Base-by-base conservation (phyloP, 2,329 filamentous ascomycete genomes). In the Sporothrix brasiliensis region DNA sequence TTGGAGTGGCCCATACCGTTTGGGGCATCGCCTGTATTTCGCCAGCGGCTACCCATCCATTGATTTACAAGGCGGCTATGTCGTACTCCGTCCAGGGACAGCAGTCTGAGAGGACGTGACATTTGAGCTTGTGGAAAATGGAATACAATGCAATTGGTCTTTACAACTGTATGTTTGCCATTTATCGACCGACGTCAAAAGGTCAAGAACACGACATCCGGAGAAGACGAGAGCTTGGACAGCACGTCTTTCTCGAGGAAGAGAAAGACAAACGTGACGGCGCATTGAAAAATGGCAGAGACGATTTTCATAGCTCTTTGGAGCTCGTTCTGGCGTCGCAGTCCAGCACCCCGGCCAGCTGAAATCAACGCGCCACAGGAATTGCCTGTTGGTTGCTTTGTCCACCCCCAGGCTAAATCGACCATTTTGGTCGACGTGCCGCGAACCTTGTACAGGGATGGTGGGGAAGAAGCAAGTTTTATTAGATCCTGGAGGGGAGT, bases 11-110 rank as follows among this genome's bases (percentile, higher is more conserved):
- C 63, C 61, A 65, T 50, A 24, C 61, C 27, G 47, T 52, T 50
- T 66, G 16, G 63, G 63, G 47, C 27, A 66, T 66, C 63, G 63
- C 47, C 58, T 61, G n/a, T 13, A 61, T 47, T 27, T 61, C 39
- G 14, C 39, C 56, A 54, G 52, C 52, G 24, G 24, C 9, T 54
- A 24, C 58, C 58, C 39, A 63, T 63, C 58, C 58, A 63, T 47
- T 4, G 3, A 16, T 44, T 19, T 16, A 44, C 34, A 61, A 41
- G 56, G 58, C 39, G 34, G 58, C 58, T 44, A 63, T 6, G 58
- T n/a, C 41, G 41, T 16, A 44, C 14, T 44, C 41, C 2, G 10
- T 44, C 14, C 11, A 44, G 11, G 11, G 41, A 44, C 14, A 0
- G 13, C 11, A 16, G 41, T 7, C 41, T 16, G 34, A 34, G 34